Base-by-base conservation (phyloP, 225 moss, liverwort and hornwort genomes). In the Pleurozium schreberi region DNA sequence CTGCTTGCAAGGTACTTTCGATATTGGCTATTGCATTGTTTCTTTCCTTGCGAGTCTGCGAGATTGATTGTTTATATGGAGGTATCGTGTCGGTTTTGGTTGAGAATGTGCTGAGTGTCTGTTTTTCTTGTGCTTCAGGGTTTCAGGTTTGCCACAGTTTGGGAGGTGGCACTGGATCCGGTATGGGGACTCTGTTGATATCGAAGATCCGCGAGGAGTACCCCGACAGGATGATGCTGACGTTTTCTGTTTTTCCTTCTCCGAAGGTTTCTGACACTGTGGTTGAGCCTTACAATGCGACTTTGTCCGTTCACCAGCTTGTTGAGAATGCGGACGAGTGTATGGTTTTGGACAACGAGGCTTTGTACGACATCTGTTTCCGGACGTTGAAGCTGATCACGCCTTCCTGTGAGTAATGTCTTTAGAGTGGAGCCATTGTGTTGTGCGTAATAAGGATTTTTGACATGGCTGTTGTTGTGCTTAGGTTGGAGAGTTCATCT, bases 171-270 rank as follows among this genome's bases (percentile, higher is more conserved):
- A 90, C 92, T 9, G 92, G 92, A 67, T 92, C 92, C 16, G 92
- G 92, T 0, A 92, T 92, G 92, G 92, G 92, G 26, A 92, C 92
- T 1, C 33, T 92, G 82, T 62, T 92, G 85, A 92, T 92, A 53
- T 92, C 92, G 19, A 92, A 92, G 92, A 92, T 92, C 77, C 87
- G 92, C 49, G 92, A 92, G 81, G 92, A 92, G 85, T 92, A 92
- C 11, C 92, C 92, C 1, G 92, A 92, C 28, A 18, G 92, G 74
- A 92, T 92, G 92, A 92, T 92, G 92, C 82, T 92, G 3, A 92
- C 92, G 33, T 92, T 92, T 34, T 90, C 90, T 7, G 92, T 92
- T 2, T 92, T 92, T 2, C 92, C 92, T 8, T 92, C 92, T 1
- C 92, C 92, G 5, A 92, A 92, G 69, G 92, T 92, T 13, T 92